Base-by-base conservation (phyloP, 805 yeast species). In the Metschnikowia picachoensis region DNA sequence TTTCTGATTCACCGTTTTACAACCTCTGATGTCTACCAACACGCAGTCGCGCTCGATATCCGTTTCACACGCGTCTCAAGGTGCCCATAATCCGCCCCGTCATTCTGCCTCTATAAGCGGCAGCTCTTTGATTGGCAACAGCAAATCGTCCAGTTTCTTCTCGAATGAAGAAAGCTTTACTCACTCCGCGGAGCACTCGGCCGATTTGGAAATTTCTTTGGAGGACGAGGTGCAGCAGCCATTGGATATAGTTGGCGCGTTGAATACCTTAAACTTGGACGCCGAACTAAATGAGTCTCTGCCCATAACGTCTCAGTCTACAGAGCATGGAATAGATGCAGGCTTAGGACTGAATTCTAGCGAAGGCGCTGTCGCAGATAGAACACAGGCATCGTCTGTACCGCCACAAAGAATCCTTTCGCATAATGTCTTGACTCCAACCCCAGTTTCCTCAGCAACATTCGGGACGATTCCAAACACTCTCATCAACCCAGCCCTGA, bases 191-290 rank as follows among this genome's bases (percentile, higher is more conserved):
- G 48, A 29, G 9, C 46, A 48, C 12, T 29, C 55, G 15, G 17
- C 44, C 11, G 50, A 30, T 20, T 33, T 43, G 12, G 41, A 34
- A 25, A 50, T 41, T 9, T 41, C 51, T 13, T 48, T 48, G 29
- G 48, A 48, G 15, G 51, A 44, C 10, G 46, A 43, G 14, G 32
- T 51, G 20, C 39, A 46, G 14, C 66, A 62, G 27, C 53, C 52
- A 27, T 61, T 71, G 56, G 80, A 76, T 49, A 68, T 77, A 37
- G 77, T 72, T 27, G 76, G 77, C 13, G 79, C 79, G 16, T 60
- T 77, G 35, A 72, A 71, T 39, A 70, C 72, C 35, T 62, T 77
- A 38, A 70, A 74, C 56, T 63, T 77, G 45, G 78, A 68, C 42
- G 73, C 64, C n/a, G 72, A 74, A 30, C 54, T 64, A 47, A 49